These are phyloP conservation scores for Royoungia palumana DNA, from an alignment of 768 basidiomycete species.

Conservation along the genomic window DNA sequence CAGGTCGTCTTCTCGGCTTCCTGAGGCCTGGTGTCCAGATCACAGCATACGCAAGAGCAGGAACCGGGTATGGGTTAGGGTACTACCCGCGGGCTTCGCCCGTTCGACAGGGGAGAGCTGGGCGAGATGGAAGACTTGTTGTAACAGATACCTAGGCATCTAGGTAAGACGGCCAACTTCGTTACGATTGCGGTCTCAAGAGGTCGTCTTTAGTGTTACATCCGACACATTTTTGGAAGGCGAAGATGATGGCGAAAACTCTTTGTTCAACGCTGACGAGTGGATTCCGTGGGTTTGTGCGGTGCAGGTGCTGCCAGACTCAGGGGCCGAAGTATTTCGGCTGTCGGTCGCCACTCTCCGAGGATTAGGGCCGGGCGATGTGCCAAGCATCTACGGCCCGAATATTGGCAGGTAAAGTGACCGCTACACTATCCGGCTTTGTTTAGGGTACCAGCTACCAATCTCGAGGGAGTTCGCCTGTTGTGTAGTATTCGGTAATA, in stretches of 20 bases:
- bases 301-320: conserved; percentile 5
- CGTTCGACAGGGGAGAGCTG: conserved; percentile 78
- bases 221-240: conserved; percentile 86
- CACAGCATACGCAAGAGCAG: conserved; percentile 36
- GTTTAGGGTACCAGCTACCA: no score
- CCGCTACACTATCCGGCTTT: no score
- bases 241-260: conserved; percentile 91
- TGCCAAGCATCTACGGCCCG: no score
- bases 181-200: neutral
- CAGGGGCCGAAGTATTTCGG: no score
- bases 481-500: no score
- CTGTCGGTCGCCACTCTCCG: no score
- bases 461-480: no score
- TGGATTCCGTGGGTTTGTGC: conserved; percentile 27
- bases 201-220: conserved; percentile 58
- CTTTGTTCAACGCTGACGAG: conserved; percentile 88
- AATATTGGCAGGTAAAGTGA: no score
- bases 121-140: conserved; percentile 88
- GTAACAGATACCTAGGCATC: conserved; percentile 76
- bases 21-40: conserved; percentile 11
- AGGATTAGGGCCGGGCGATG: no score
- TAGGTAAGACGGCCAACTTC: conserved; percentile 54
- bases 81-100: conserved; percentile 51
- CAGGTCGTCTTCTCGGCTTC: no score
- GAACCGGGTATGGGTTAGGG: conserved; percentile 33